These are phyloP conservation scores for Gymnopus androsaceus DNA, from an alignment of 1,284 basidiomycete genomes.

Conservation along the genomic window DNA sequence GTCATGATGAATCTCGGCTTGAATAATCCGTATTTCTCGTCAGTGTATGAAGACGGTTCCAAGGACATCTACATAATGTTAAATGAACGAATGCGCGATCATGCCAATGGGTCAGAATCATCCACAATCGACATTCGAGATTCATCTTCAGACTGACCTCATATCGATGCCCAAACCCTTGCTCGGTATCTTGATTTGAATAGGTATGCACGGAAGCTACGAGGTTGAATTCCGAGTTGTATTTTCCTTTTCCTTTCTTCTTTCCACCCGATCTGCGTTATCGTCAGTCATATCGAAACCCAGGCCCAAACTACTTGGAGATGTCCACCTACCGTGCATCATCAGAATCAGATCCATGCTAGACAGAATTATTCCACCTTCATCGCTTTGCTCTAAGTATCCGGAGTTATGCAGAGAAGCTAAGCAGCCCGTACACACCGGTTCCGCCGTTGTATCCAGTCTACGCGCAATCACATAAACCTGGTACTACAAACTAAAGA, in stretches of 20 bases:
- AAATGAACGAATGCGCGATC: no score
- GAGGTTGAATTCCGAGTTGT: conserved; percentile 37
- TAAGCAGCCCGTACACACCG: conserved; percentile 43
- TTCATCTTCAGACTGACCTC: conserved; percentile 47
- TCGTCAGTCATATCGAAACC: no score
- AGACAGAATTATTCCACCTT: conserved; percentile 71
- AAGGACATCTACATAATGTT: conserved; percentile 77
- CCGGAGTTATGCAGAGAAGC: background rate
- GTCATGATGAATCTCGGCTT: conserved; percentile 74
- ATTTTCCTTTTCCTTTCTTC: conserved; percentile 53
- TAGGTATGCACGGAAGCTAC: conserved; percentile 21
- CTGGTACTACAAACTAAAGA: conserved; percentile 5
- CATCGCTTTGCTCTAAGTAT: background rate
- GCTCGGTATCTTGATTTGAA: conserved; percentile 30
- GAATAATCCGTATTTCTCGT: conserved; percentile 82
- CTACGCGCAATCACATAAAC: conserved; percentile 36
- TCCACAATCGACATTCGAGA: no score
- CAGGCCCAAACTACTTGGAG: no score
- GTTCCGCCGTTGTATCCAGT: conserved; percentile 77
- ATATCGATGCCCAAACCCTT: conserved; percentile 43
- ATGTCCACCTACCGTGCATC: conserved; percentile 29
- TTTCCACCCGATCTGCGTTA: conserved; percentile 39
- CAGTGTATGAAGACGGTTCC: conserved; percentile 73
- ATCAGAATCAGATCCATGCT: conserved; percentile 55
- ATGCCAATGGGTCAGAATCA: no score